Conservation (phyloP, 768 basidiomycete species). For the Asterophora parasitica region DNA sequence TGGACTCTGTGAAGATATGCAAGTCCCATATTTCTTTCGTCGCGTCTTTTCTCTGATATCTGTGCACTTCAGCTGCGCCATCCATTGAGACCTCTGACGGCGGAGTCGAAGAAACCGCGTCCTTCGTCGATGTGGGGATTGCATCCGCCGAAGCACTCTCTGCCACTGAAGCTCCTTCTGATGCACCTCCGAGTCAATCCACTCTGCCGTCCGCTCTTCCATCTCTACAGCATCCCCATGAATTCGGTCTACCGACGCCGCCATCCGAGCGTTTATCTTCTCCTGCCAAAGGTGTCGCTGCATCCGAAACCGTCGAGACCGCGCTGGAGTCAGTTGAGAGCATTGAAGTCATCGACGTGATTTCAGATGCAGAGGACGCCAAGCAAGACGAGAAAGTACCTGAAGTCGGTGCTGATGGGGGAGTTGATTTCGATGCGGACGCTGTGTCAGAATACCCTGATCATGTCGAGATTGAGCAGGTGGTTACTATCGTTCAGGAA, state of each 20-base stretch:
- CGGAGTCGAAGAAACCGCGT: background rate
- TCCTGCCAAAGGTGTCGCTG: slow-evolving; percentile 7
- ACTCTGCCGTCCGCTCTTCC: background rate
- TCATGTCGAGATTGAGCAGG: background rate
- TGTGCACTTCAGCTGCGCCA: background rate
- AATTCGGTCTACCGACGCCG: slow-evolving; percentile 17
- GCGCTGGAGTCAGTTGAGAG: no score
- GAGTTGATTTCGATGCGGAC: slow-evolving; percentile 6
- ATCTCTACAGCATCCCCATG: background rate
- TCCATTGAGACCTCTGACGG: background rate
- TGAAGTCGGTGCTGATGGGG: slow-evolving; percentile 16
- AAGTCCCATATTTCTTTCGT: background rate
- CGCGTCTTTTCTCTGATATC: background rate
- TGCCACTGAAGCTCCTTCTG: background rate
- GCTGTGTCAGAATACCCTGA: background rate
- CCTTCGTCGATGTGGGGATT: background rate
- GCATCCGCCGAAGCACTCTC: background rate
- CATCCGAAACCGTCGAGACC: background rate
- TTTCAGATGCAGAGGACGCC: background rate
- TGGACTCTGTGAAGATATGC: background rate
- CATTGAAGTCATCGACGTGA: background rate
- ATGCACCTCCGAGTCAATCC: background rate
- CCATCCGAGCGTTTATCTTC: slow-evolving; percentile 17
- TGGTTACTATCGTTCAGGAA: background rate
- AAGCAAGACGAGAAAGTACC: background rate